Percentiles rank a stretch among this genome's conserved stretches.
phyloP scores from a whole-genome alignment of 176 grass and related monocot genomes.

The Hyparrhenia diplandra region DNA sequence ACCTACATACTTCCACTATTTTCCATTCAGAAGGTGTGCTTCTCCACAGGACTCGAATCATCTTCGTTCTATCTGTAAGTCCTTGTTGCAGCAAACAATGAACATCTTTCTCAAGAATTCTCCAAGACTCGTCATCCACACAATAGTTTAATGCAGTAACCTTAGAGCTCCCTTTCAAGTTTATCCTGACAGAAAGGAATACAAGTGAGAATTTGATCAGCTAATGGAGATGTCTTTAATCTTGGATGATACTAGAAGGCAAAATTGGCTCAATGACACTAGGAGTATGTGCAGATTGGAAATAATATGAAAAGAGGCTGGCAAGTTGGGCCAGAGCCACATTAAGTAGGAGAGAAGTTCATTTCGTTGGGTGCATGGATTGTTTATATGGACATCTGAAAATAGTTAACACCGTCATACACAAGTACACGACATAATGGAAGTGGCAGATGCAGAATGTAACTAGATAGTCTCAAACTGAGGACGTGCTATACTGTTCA shows the following conservation, averaged over 20 bases:
- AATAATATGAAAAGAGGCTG: not conserved
- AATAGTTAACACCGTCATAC: not conserved
- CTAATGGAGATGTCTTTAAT: not conserved
- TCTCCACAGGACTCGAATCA: constrained; percentile 74
- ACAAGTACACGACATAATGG: not conserved
- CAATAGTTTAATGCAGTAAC: constrained; percentile 51
- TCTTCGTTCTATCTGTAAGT: constrained; percentile 89
- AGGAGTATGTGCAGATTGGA: not conserved
- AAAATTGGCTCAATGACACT: constrained; percentile 10
- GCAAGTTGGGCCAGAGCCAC: not conserved
- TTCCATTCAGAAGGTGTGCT: constrained; percentile 90
- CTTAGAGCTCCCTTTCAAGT: constrained; percentile 68
- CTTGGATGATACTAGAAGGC: constrained; percentile 6
- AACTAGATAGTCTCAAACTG: constrained; percentile 4
- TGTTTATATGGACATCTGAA: not conserved
- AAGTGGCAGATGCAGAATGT: not conserved
- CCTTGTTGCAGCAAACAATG: constrained; percentile 65
- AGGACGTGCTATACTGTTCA: not conserved
- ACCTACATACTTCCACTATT: constrained; percentile 66
- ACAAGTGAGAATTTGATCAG: constrained; percentile 11
- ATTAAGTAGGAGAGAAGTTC: not conserved
- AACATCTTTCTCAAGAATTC: constrained; percentile 65
- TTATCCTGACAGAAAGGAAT: constrained; percentile 63
- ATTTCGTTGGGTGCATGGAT: not conserved
- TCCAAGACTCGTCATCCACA: constrained; percentile 87